Percentiles rank a stretch among this genome's conserved stretches.
phyloP scores from a whole-genome alignment of 2,329 filamentous ascomycete genomes.

The Exophiala calicioides region DNA sequence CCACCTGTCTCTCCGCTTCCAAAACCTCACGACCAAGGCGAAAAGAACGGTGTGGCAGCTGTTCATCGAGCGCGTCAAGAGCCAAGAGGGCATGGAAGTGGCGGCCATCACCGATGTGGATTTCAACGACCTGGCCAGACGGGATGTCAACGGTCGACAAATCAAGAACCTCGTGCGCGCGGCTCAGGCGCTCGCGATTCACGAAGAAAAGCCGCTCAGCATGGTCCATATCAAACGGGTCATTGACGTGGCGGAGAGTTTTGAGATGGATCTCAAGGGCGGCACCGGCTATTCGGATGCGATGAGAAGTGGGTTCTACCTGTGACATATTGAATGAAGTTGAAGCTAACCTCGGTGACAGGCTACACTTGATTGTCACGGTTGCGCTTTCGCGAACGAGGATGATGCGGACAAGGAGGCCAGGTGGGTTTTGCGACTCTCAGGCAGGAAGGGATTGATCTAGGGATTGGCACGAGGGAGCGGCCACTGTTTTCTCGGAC shows the following conservation, averaged over 20 bases:
- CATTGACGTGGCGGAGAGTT: constrained; percentile 79
- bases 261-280: constrained; percentile 80
- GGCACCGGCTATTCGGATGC: constrained; percentile 78
- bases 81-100: constrained; percentile 61
- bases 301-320: constrained; percentile 68
- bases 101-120: constrained; percentile 46
- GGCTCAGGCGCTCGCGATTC: constrained; percentile 77
- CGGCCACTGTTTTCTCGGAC: no score
- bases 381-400: no score
- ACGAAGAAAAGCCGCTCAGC: constrained; percentile 68
- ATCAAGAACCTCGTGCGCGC: constrained; percentile 89
- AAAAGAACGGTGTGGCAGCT: constrained; percentile 80
- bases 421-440: no score
- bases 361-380: constrained; percentile 27
- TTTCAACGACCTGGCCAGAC: constrained; percentile 60
- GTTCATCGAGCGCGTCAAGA: constrained; percentile 73
- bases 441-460: no score
- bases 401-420: no score
- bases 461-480: no score
- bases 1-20: constrained; percentile 80
- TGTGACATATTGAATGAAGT: not conserved
- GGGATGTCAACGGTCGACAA: constrained; percentile 70
- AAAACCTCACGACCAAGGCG: constrained; percentile 69
- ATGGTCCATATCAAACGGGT: constrained; percentile 81
- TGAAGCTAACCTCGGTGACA: constrained; percentile 15